Base-by-base conservation (phyloP, 1,284 basidiomycete species). In the Puccinia hordei region DNA sequence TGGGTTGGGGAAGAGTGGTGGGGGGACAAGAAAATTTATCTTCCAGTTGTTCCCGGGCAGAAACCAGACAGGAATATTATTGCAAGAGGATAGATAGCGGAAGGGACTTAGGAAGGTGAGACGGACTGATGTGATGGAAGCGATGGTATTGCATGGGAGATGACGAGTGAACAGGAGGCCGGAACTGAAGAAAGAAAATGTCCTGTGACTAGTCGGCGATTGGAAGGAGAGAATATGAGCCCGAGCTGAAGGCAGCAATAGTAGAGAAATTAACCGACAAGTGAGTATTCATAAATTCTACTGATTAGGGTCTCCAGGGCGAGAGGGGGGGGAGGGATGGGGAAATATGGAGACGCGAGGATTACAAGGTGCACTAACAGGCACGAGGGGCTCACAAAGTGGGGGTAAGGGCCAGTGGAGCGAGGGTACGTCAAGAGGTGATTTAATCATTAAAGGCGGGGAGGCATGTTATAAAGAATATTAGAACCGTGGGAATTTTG, bases 121-220 rank as follows among this genome's bases (percentile, higher is more conserved):
- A 46, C 65, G 65, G 65, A 41, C 65, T 41, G 65, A 66, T 66
- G 44, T 66, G 44, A 41, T 51, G 68, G 51, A 24, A 71, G 44
- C 35, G 22, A 35, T 66, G 68, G 68, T 71, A 22, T 41, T 71
- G 68, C 68, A 46, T 71, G 68, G 46, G 46, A 71, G 46, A 71
- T 51, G 46, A 44, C 30, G 13, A 53, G 68, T 22, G 30, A 71
- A 71, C 41, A 53, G 46, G 68, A 71, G 68, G 27, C 68, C n/a
- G 46, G 8, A 30, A 51, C 46, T 51, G 46, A 41, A 41, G 38
- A 41, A 41, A 41, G 38, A 41, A 71, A 71, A 19, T 71, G 51
- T 24, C 46, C 41, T 71, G 68, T 71, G 46, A 53, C 68, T 71
- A 51, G 68, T 71, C 68, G 68, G 68, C 44, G 68, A 71, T 71